Percentiles rank a stretch among this genome's conserved stretches.
Evolutionary conservation across 257 asterid species (phyloP).

Genomic region (Solanum lycopersicoides): DNA sequence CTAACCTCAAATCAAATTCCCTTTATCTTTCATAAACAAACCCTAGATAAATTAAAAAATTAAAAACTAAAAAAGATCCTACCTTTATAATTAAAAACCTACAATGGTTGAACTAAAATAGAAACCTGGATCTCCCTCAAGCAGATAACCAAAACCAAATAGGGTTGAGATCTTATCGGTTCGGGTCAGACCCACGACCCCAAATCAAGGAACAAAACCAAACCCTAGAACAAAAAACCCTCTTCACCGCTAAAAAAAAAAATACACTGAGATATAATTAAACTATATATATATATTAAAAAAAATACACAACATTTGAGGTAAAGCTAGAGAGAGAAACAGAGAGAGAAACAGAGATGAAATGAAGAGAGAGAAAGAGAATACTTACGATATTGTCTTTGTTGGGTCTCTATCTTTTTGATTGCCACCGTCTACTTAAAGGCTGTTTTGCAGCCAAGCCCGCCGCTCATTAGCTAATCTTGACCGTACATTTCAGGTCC

Average conservation of each 20-base stretch:
- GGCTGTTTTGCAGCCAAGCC: slow-evolving; percentile 8
- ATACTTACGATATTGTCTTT: slow-evolving; percentile 33
- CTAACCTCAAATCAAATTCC: slow-evolving; percentile 2
- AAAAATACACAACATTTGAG: not conserved
- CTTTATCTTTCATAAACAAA: slow-evolving; percentile 1
- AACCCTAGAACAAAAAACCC: not conserved
- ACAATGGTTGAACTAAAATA: not conserved
- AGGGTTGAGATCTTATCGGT: not conserved
- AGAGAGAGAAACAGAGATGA: not conserved
- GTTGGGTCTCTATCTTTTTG: slow-evolving; percentile 11
- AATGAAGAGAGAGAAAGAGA: slow-evolving; percentile 11
- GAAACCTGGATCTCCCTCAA: not conserved
- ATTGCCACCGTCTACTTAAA: slow-evolving; percentile 16
- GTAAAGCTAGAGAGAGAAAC: slow-evolving; percentile 14
- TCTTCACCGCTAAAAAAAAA: not conserved
- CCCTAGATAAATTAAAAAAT: not conserved
- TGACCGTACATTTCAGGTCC: slow-evolving; percentile 14
- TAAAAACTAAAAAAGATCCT: not conserved
- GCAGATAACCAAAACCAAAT: not conserved
- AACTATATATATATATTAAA: not conserved
- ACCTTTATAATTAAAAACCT: slow-evolving; percentile 26
- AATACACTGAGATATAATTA: not conserved
- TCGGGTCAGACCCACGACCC: slow-evolving; percentile 25
- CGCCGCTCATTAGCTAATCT: slow-evolving; percentile 1
- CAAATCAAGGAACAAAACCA: slow-evolving; percentile 12